Base-by-base conservation (phyloP, 2,329 filamentous ascomycete genomes). In the Akanthomyces uredinophilus region DNA sequence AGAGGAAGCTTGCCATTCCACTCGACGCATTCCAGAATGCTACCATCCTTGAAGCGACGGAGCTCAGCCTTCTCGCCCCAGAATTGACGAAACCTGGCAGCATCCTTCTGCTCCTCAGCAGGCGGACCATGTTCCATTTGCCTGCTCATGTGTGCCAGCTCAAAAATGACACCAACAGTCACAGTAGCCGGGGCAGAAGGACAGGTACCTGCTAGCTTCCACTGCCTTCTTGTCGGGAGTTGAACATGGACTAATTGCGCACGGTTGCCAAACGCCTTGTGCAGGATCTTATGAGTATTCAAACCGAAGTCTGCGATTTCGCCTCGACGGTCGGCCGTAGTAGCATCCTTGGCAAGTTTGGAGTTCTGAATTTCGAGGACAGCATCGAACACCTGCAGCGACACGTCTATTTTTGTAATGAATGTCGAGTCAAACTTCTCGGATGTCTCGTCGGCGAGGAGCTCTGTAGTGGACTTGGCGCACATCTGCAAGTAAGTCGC, bases 41-140 rank as follows among this genome's bases (percentile, higher is more conserved):
- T 94, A 24, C 95, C 95, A 70, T 98, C 92, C 69, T 93, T 96
- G 80, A 99, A 99, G 22, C 95, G 90, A 66, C 95, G 86, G 51
- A 99, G 81, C 73, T 99, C 95, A 1, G 95, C 86, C 72, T 95
- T 96, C 11, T 94, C 89, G 7, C 94, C 95, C 95, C 96, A 99
- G 72, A 99, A 98, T 39, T 88, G 85, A 41, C 91, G 90, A 73
- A 97, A 99, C 37, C 82, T 83, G 11, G 87, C 86, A 27, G 92
- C 89, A 65, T 92, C 91, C 66, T 89, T 87, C 74, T 94, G 92
- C 64, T 95, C 85, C 71, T 98, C 93, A 2, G 92, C 91, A 1
- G 88, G 78, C 5, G 95, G 95, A 0, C 95, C 95, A 72, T 92
- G 90, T 67, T 99, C 95, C 65, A 97, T 90, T 52, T 87, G 83